Evolutionary conservation across 2,329 filamentous ascomycete species (phyloP), one percentile per base, ranked within the genome.

Genomic region (Cladosporium sp.): DNA sequence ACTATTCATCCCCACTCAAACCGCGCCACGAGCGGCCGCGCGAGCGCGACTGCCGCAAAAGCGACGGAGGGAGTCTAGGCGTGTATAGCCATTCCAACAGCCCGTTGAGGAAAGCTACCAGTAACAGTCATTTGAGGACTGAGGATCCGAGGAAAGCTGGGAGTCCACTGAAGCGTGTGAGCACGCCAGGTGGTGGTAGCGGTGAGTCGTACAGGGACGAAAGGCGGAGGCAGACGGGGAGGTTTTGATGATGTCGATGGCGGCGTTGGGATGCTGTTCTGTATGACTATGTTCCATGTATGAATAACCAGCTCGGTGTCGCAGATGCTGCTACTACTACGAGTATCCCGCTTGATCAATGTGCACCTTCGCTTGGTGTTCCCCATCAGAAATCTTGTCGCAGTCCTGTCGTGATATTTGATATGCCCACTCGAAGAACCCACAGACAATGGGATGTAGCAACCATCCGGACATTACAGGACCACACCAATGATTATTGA

Each of bases 71-170:
- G 2, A 92, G 80, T 64, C 73, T 96, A 43, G 90, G 91, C 12
- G 78, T 95, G 1, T 5, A 9, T 27, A 90, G 80, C 5, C 89
- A 95, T 66, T 83, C 84, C 5, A 86, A 85, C 36, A 95, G 89
- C 9, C 92, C 92, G 0, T 69, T 97, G 11, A 86, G 89, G 61
- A 96, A 95, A 66, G 78, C 87, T 2, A 82, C 75, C 60, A 88
- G 73, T 69, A 81, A 69, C 68, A 87, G 75, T 51, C 68, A 70
- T 50, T 54, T 72, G 7, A 56, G 68, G 19, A 64, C 69, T 17
- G 63, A 56, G 51, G 38, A 49, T 58, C 40, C 56, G 61, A 15
- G 56, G 61, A 50, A 39, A n/a, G 39, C 54, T 4, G 68, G 68
- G 0, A 75, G 71, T 55, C 72, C 73, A 13, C 43, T 75, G 54